These are phyloP conservation scores for Agastache rugosa DNA, from an alignment of 257 asterid species.

Conservation along the genomic window DNA sequence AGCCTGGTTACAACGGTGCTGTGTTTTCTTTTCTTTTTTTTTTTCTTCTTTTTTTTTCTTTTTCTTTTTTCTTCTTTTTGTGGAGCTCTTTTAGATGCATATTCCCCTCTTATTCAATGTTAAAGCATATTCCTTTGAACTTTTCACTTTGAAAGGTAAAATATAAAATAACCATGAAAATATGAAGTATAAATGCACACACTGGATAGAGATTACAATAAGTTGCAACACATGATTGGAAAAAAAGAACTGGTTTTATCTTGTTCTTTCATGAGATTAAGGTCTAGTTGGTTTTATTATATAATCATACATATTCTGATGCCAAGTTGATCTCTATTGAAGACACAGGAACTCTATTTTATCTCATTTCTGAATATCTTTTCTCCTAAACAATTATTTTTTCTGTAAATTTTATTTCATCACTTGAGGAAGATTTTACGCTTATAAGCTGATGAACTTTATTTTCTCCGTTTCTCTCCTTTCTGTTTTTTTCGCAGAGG, in stretches of 20 bases:
- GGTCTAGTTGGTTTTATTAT: background rate
- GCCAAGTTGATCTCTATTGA: background rate
- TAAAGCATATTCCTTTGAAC: too few species aligned
- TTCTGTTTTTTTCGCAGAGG: conserved; percentile 47
- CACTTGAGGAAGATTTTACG: background rate
- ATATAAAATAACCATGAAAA: too few species aligned
- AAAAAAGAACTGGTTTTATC: background rate
- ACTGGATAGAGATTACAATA: too few species aligned
- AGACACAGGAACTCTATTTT: background rate
- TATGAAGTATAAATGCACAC: too few species aligned
- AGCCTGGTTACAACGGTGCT: too few species aligned
- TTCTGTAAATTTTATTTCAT: background rate
- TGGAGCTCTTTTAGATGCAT: too few species aligned
- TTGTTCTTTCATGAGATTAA: background rate
- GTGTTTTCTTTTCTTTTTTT: too few species aligned
- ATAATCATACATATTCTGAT: background rate
- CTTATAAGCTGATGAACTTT: conserved; percentile 10
- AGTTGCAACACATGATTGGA: background rate
- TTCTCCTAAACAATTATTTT: background rate
- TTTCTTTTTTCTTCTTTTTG: too few species aligned
- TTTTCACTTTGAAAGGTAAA: too few species aligned
- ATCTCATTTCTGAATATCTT: background rate
- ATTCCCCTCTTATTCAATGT: too few species aligned
- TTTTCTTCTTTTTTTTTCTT: too few species aligned
- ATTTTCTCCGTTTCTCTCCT: background rate